These are phyloP conservation scores for Clavispora santaluciae DNA, from an alignment of 805 yeast genomes.

Conservation along the genomic window DNA sequence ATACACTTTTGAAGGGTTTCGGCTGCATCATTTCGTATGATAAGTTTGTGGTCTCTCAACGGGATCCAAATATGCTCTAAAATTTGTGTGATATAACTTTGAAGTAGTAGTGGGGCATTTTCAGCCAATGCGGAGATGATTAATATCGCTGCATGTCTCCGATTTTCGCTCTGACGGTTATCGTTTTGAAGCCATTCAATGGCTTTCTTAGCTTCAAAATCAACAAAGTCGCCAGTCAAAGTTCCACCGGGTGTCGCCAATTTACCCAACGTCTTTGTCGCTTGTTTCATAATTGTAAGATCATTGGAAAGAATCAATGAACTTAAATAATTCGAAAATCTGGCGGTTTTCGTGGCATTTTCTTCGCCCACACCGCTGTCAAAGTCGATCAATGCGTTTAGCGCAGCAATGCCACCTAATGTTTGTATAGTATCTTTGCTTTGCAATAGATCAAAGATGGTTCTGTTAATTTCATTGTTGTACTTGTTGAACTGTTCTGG, in stretches of 20 bases:
- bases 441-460: conserved; percentile 79
- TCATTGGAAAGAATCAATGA: conserved; percentile 79
- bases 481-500: conserved; percentile 77
- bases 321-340: conserved; percentile 85
- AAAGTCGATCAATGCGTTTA: conserved; percentile 79
- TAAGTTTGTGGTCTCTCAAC: conserved; percentile 68
- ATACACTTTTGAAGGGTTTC: conserved; percentile 72
- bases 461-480: conserved; percentile 80
- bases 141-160: conserved; percentile 88
- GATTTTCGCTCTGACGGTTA: conserved; percentile 62
- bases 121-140: conserved; percentile 79
- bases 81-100: conserved; percentile 71
- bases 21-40: conserved; percentile 81
- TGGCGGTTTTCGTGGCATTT: conserved; percentile 79
- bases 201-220: conserved; percentile 82
- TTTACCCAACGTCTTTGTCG: conserved; percentile 83
- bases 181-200: conserved; percentile 90
- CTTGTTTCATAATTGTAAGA: conserved; percentile 76
- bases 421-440: conserved; percentile 67
- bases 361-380: conserved; percentile 75
- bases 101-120: conserved; percentile 80
- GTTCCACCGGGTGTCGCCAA: conserved; percentile 88
- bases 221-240: conserved; percentile 87
- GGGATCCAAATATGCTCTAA: conserved; percentile 86
- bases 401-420: conserved; percentile 88